Percentiles rank a stretch among this genome's conserved stretches.
phyloP scores from a whole-genome alignment of 2,329 filamentous ascomycete species.

The Colletotrichum sidae region DNA sequence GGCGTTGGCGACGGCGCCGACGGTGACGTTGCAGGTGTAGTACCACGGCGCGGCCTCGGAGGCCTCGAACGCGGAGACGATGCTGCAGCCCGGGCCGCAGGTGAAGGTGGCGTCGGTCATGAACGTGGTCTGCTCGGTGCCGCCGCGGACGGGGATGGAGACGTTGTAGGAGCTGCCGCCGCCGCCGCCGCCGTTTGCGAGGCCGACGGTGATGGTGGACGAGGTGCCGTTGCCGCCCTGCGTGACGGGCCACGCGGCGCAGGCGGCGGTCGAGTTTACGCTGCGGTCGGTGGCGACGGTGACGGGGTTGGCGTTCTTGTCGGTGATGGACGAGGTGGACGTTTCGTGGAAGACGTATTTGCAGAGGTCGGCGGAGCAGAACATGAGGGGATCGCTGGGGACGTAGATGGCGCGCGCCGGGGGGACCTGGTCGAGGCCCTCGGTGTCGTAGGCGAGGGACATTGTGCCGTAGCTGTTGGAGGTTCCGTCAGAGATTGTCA shows the following conservation, averaged over 20 bases:
- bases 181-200: conserved; percentile 34
- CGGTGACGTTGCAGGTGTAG: conserved; percentile 53
- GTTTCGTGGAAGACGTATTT: conserved; percentile 53
- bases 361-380: conserved; percentile 39
- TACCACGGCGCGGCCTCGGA: conserved; percentile 51
- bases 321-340: conserved; percentile 23
- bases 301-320: conserved; percentile 34
- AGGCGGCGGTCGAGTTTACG: conserved; percentile 45
- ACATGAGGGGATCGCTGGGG: conserved; percentile 43
- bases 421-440: conserved; percentile 39
- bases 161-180: background rate
- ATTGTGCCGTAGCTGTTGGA: conserved; percentile 50
- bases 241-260: conserved; percentile 46
- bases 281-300: conserved; percentile 48
- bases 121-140: conserved; percentile 50
- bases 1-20: conserved; percentile 49
- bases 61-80: conserved; percentile 52
- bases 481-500: background rate
- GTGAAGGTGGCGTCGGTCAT: conserved; percentile 44
- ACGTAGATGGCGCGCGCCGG: conserved; percentile 45
- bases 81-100: conserved; percentile 43
- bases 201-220: conserved; percentile 43
- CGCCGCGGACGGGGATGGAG: conserved; percentile 43
- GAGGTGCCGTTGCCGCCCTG: conserved; percentile 46
- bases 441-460: conserved; percentile 45